Evolutionary conservation across 169 alveolate species (phyloP).

Genomic region (Amoebophrya sp.): DNA sequence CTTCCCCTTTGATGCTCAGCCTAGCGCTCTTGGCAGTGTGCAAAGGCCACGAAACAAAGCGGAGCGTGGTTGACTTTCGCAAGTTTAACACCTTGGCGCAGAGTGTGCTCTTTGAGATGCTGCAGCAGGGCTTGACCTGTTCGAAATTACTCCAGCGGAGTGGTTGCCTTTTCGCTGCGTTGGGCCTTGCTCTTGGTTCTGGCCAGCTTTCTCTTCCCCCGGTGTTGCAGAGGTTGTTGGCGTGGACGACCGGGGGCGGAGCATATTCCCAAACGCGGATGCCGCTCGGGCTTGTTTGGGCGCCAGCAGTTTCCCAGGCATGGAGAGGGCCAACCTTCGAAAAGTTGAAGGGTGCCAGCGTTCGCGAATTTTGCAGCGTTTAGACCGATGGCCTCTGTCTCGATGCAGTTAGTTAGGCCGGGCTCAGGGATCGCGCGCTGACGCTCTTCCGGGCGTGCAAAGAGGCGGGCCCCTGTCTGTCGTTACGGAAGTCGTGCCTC

Average conservation of each 20-base stretch:
- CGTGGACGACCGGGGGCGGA: background rate
- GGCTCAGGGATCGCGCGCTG: background rate
- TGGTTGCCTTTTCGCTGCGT: background rate
- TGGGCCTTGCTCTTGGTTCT: background rate
- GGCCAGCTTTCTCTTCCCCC: background rate
- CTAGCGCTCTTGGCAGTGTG: background rate
- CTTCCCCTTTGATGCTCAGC: background rate
- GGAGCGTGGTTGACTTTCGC: background rate
- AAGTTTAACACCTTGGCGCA: background rate
- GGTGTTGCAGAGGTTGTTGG: background rate
- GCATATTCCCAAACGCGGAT: background rate
- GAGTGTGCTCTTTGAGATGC: background rate
- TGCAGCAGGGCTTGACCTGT: background rate
- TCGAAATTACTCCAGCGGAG: background rate
- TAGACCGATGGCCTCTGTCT: background rate
- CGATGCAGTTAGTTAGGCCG: background rate
- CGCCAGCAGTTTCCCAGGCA: background rate
- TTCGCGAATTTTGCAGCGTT: background rate
- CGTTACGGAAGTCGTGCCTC: background rate
- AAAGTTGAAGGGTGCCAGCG: background rate
- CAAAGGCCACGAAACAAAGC: background rate
- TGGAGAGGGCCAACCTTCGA: background rate
- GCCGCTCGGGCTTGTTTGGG: background rate
- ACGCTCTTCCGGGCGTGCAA: background rate
- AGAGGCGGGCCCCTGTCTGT: background rate